Evolutionary conservation across 2,329 filamentous ascomycete species (phyloP).

Genomic region (Penicillium sp.): DNA sequence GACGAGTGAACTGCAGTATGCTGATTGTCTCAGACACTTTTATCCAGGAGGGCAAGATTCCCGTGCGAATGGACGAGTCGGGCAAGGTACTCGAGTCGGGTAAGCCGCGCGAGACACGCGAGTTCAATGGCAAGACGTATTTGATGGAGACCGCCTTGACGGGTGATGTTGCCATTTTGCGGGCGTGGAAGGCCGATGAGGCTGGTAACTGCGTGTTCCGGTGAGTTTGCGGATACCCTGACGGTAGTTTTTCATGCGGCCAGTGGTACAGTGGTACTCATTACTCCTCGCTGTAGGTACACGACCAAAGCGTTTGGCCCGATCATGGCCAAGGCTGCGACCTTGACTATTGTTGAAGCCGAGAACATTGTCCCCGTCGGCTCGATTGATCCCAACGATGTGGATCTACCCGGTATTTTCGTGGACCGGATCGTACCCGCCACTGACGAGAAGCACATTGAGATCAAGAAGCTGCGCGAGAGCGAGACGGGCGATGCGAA

Average conservation of each 20-base stretch:
- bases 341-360: constrained; percentile 77
- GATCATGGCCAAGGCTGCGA: constrained; percentile 80
- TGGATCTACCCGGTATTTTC: constrained; percentile 80
- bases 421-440: constrained; percentile 79
- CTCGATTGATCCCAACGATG: constrained; percentile 69
- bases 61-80: constrained; percentile 82
- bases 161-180: constrained; percentile 75
- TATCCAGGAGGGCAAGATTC: constrained; percentile 44
- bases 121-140: constrained; percentile 72
- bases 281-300: constrained; percentile 44
- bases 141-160: constrained; percentile 76
- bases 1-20: not conserved
- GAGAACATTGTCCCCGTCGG: constrained; percentile 79
- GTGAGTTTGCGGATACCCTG: constrained; percentile 37
- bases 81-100: constrained; percentile 74
- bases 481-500: constrained; percentile 40
- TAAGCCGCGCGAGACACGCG: constrained; percentile 67
- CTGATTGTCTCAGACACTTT: constrained; percentile 32
- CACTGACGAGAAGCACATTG: constrained; percentile 70
- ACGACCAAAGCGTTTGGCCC: constrained; percentile 75
- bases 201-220: constrained; percentile 80
- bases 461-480: constrained; percentile 64
- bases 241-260: not conserved
- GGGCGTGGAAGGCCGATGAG: constrained; percentile 75
- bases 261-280: not conserved